These are phyloP conservation scores for Phytophthora multivora DNA, from an alignment of 352 stramenopile genomes.

Conservation along the genomic window DNA sequence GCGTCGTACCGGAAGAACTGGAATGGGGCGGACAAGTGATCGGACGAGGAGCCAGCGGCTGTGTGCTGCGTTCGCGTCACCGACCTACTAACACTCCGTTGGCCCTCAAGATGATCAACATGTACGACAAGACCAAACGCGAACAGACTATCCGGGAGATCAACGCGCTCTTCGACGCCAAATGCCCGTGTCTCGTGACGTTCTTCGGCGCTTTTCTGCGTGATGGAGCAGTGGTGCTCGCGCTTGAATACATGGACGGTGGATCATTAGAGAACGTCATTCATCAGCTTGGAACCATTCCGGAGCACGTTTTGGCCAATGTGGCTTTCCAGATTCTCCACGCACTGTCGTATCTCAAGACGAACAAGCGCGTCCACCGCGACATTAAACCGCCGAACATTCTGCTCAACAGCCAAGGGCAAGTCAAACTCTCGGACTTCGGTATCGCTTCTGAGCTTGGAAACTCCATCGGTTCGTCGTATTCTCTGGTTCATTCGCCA, in stretches of 20 bases:
- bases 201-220: slow-evolving; percentile 92
- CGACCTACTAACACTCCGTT: slow-evolving; percentile 76
- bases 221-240: slow-evolving; percentile 89
- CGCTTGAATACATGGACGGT: slow-evolving; percentile 94
- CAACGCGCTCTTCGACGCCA: slow-evolving; percentile 84
- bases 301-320: slow-evolving; percentile 88
- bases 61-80: slow-evolving; percentile 70
- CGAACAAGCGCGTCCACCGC: slow-evolving; percentile 89
- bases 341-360: slow-evolving; percentile 94
- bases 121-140: slow-evolving; percentile 86
- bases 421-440: slow-evolving; percentile 98
- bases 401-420: slow-evolving; percentile 89
- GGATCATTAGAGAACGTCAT: slow-evolving; percentile 92
- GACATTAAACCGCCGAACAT: slow-evolving; percentile 98
- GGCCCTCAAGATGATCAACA: slow-evolving; percentile 90
- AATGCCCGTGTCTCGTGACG: slow-evolving; percentile 85
- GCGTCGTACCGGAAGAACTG: slow-evolving; percentile 74
- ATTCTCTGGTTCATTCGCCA: not conserved
- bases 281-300: slow-evolving; percentile 76
- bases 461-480: slow-evolving; percentile 76
- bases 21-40: slow-evolving; percentile 82
- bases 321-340: slow-evolving; percentile 95
- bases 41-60: slow-evolving; percentile 71
- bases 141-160: slow-evolving; percentile 91
- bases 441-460: slow-evolving; percentile 91